Conservation (phyloP, 495 filamentous ascomycete genomes). For the Geopyxis carbonaria region DNA sequence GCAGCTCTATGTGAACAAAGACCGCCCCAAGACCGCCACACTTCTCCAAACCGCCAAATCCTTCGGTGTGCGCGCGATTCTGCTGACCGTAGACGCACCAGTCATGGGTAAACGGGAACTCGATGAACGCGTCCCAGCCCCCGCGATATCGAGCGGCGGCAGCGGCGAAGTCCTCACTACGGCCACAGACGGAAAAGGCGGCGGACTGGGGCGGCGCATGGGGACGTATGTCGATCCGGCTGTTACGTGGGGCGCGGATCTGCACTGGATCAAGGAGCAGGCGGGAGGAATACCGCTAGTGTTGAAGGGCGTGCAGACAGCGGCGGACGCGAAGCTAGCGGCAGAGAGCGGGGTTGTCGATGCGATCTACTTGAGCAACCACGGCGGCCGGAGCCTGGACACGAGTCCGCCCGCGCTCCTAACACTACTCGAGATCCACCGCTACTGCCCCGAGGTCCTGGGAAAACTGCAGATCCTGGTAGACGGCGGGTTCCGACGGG, state of each 20-base stretch:
- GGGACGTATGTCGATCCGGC: conserved; percentile 53
- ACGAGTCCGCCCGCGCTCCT: conserved; percentile 45
- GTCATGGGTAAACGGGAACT: conserved; percentile 42
- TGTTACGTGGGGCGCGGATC: conserved; percentile 60
- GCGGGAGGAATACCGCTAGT: conserved; percentile 35
- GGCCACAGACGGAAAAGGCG: conserved; percentile 50
- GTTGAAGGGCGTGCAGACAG: conserved; percentile 49
- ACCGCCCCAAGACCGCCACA: conserved; percentile 47
- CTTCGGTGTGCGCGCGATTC: conserved; percentile 46
- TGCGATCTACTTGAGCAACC: conserved; percentile 47
- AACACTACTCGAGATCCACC: conserved; percentile 46
- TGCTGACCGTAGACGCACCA: conserved; percentile 51
- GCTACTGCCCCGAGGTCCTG: conserved; percentile 42
- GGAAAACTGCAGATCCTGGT: conserved; percentile 45
- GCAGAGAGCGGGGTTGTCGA: conserved; percentile 36
- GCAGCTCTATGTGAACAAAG: conserved; percentile 67
- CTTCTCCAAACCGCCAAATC: conserved; percentile 41
- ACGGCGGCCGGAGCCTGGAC: conserved; percentile 54
- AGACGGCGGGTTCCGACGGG: conserved; percentile 48
- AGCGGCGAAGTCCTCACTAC: conserved; percentile 14
- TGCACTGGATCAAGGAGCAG: conserved; percentile 35
- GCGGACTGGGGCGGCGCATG: conserved; percentile 54
- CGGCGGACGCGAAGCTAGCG: conserved; percentile 41
- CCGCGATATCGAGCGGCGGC: conserved; percentile 24
- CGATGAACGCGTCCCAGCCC: conserved; percentile 25